Evolutionary conservation across 495 filamentous ascomycete genomes (phyloP).

Genomic region (Penicillium samsonianum): DNA sequence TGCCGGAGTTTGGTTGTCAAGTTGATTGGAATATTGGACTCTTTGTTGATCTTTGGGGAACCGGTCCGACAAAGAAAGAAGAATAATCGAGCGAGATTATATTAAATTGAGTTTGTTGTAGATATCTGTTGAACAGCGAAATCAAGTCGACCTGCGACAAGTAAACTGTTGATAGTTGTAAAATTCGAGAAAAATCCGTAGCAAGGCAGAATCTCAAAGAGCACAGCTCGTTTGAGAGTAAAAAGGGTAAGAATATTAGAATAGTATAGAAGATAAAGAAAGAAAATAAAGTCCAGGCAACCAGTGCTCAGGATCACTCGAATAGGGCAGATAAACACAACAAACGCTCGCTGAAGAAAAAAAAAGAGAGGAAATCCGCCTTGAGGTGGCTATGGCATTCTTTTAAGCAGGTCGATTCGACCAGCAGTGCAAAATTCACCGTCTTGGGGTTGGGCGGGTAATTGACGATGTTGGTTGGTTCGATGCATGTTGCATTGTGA

Average conservation of each 20-base stretch:
- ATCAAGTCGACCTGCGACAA: conserved; percentile 56
- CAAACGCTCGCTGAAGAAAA: conserved; percentile 77
- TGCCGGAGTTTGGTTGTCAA: conserved; percentile 25
- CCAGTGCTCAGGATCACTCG: conserved; percentile 53
- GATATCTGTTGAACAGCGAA: conserved; percentile 35
- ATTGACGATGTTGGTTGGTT: conserved; percentile 20
- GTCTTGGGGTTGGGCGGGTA: conserved; percentile 30
- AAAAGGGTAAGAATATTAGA: conserved; percentile 24
- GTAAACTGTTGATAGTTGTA: conserved; percentile 27
- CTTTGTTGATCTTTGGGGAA: conserved; percentile 23
- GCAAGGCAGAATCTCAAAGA: conserved; percentile 40
- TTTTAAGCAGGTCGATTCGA: conserved; percentile 33
- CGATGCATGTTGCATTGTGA: conserved; percentile 18
- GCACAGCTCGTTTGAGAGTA: conserved; percentile 47
- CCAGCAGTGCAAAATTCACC: conserved; percentile 15
- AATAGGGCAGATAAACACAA: conserved; percentile 59
- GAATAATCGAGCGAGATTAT: conserved; percentile 59
- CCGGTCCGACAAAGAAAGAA: conserved; percentile 34
- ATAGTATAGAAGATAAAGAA: conserved; percentile 39
- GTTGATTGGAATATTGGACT: conserved; percentile 11
- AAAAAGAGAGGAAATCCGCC: conserved; percentile 38
- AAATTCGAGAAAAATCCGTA: conserved; percentile 38
- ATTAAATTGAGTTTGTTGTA: conserved; percentile 49
- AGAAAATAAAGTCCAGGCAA: conserved; percentile 49
- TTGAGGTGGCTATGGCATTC: conserved; percentile 39